Conservation (phyloP, 345 rosid genomes). For the Rubroshorea leprosula region DNA sequence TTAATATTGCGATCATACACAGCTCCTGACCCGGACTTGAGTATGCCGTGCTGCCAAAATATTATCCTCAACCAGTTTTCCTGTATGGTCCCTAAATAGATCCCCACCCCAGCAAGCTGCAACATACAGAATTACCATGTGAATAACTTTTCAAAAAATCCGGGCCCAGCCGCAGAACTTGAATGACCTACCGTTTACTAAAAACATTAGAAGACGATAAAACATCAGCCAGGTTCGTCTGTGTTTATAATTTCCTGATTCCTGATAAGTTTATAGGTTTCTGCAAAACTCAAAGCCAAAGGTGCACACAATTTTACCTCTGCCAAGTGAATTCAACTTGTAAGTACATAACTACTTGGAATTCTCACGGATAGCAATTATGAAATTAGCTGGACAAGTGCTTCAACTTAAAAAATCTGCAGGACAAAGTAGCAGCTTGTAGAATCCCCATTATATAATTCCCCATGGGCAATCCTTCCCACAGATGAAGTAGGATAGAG, state of each 20-base stretch:
- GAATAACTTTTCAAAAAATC: neutral
- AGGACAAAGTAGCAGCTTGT: no score
- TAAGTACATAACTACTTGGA: slow-evolving; percentile 76
- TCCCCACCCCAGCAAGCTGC: slow-evolving; percentile 96
- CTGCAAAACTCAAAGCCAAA: neutral
- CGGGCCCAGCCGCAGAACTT: neutral
- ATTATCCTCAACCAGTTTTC: slow-evolving; percentile 61
- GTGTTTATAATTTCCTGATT: neutral
- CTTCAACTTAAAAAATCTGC: no score
- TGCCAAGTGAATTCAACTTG: slow-evolving; percentile 60
- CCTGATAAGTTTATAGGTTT: neutral
- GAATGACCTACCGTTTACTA: slow-evolving; percentile 9
- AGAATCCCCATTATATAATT: no score
- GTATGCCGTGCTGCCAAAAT: slow-evolving; percentile 51
- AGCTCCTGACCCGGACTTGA: slow-evolving; percentile 75
- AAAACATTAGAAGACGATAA: slow-evolving; percentile 35
- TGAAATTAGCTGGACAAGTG: no score
- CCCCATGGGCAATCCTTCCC: no score
- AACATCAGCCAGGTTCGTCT: slow-evolving; percentile 47
- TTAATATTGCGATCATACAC: slow-evolving; percentile 44
- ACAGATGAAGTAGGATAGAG: no score
- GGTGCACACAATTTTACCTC: slow-evolving; percentile 56
- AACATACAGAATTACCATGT: slow-evolving; percentile 12
- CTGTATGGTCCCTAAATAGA: slow-evolving; percentile 59
- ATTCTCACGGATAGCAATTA: slow-evolving; percentile 95